Percentiles rank a stretch among this genome's conserved stretches.
Conservation (phyloP, 176 grass and related monocot genomes). For the Avena eriantha region DNA sequence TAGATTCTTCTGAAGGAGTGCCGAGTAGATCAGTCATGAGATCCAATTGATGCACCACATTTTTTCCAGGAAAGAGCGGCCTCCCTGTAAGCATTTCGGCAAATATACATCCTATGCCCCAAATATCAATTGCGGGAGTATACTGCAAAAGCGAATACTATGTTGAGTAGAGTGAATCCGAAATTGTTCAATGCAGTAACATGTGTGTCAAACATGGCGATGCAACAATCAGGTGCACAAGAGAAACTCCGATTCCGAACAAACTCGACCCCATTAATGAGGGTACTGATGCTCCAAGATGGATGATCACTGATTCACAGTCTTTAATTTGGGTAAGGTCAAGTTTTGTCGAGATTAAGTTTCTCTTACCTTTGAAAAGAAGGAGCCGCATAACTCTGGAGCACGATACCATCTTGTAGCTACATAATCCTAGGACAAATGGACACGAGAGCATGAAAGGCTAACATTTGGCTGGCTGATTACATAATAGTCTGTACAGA, state of each 20-base stretch:
- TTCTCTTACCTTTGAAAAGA: slow-evolving; percentile 73
- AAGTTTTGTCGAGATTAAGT: slow-evolving; percentile 30
- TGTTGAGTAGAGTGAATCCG: background rate
- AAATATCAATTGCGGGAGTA: slow-evolving; percentile 87
- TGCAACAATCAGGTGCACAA: slow-evolving; percentile 4
- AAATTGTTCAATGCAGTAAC: slow-evolving; percentile 7
- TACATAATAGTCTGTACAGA: background rate
- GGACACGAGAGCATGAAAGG: background rate
- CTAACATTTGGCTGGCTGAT: background rate
- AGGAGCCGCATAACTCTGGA: slow-evolving; percentile 86
- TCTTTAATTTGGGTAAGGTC: slow-evolving; percentile 13
- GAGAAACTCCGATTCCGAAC: background rate
- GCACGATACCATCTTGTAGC: slow-evolving; percentile 91
- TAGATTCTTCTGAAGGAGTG: slow-evolving; percentile 69
- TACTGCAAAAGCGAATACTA: slow-evolving; percentile 55
- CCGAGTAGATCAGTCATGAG: slow-evolving; percentile 88
- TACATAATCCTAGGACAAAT: slow-evolving; percentile 71
- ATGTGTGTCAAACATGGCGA: background rate
- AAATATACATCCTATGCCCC: slow-evolving; percentile 91
- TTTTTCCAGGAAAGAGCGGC: slow-evolving; percentile 82
- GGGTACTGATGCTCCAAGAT: background rate
- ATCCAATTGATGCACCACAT: slow-evolving; percentile 85
- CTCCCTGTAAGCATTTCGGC: slow-evolving; percentile 81
- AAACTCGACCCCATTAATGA: background rate
- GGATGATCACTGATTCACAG: background rate